These are phyloP conservation scores for Rhodotorula babjevae DNA, from an alignment of 768 basidiomycete genomes.

Conservation along the genomic window DNA sequence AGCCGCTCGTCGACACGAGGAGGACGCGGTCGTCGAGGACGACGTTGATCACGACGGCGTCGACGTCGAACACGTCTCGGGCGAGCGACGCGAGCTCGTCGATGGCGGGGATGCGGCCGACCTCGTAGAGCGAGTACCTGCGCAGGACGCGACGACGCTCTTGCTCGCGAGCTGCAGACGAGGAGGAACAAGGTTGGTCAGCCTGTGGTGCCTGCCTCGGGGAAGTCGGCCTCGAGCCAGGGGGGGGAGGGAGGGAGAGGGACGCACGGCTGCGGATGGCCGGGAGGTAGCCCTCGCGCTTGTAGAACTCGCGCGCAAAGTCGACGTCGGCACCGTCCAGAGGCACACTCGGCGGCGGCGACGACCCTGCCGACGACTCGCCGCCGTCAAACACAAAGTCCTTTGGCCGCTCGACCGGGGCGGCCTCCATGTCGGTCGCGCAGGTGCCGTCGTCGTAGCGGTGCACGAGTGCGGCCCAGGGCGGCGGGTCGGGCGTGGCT, in stretches of 20 bases:
- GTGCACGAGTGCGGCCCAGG: background rate
- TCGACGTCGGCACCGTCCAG: background rate
- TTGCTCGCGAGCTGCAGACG: background rate
- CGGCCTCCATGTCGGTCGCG: background rate
- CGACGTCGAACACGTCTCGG: background rate
- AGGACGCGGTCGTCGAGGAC: background rate
- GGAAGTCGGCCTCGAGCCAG: too few species aligned
- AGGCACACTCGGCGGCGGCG: background rate
- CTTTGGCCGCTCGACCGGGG: background rate
- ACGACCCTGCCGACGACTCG: background rate
- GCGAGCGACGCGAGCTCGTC: background rate
- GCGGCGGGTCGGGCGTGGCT: background rate
- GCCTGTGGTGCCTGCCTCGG: fast-evolving
- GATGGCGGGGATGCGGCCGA: background rate
- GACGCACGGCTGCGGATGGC: background rate
- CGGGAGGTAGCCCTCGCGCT: background rate
- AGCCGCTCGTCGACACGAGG: background rate
- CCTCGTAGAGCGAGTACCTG: background rate
- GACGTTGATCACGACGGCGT: background rate
- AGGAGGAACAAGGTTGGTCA: background rate
- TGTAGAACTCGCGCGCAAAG: background rate
- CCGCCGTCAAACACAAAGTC: background rate
- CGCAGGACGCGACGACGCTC: background rate
- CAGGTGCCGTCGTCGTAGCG: background rate
- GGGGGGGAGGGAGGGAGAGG: background rate